Base-by-base conservation (phyloP, 1,284 basidiomycete genomes). In the Ustilago bromivora region DNA sequence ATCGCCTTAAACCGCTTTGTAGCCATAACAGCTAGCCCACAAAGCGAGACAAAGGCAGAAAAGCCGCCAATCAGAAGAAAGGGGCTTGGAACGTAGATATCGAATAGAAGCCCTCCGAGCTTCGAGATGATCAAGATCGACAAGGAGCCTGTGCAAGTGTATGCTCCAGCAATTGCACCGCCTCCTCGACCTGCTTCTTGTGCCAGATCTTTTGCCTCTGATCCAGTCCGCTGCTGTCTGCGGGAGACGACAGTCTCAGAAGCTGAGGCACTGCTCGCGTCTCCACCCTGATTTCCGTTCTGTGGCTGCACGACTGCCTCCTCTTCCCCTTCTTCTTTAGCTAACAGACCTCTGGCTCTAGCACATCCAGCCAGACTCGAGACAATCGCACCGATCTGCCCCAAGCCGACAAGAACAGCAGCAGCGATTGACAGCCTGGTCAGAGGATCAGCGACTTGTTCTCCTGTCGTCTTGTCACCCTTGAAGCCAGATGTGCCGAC, bases 301-400 rank as follows among this genome's bases (percentile, higher is more conserved):
- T 31, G 46, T 35, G 40, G 36, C 6, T 9, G 43, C 12, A 19
- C 43, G 5, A 46, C 23, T 12, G 41, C 19, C 3, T 57, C 38
- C 10, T 43, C 56, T 12, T 10, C 56, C 19, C 17, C 7, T 41
- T 57, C 47, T 12, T 59, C 46, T 6, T 72, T 57, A 11, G 40
- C 28, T 1, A 66, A 13, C 28, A 71, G 46, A 12, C 64, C 43
- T 38, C 58, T 67, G 1, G 62, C 73, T 35, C 62, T 49, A 23
- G 77, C 78, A 54, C 75, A 79, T 11, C 76, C 65, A 23, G 78
- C 74, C 38, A 81, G 57, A 43, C 70, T 74, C 1, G 74, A 54
- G 2, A 81, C 79, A 32, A 81, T 81, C n/a, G 77, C 77, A 1
- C 69, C 72, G 43, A 79, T 80, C 62, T 81, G 79, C 10, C 73